Base-by-base conservation (phyloP, 2,329 filamentous ascomycete species). In the Ophiostoma quercus region DNA sequence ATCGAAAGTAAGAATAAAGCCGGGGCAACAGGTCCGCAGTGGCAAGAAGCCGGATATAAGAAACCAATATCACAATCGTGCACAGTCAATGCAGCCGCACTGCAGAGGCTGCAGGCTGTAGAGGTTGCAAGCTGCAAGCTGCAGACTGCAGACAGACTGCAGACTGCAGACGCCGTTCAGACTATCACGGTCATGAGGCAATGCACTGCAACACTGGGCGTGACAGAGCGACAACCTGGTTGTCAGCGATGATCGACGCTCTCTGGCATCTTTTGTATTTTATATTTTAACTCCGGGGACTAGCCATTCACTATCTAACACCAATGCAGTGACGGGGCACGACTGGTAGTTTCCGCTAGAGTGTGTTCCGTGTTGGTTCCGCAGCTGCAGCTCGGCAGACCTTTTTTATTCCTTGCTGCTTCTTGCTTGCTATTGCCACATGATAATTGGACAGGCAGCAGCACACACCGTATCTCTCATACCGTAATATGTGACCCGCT, bases 21-120 rank as follows among this genome's bases (percentile, higher is more conserved):
- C 57, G 57, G 57, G 57, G 25, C 57, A 62, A 32, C 57, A 62
- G 22, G 57, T 62, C 57, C 57, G 57, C 25, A 16, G 57, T 19
- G 25, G 54, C 54, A 29, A 7, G 57, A 25, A 25, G 51, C 51
- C 51, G 51, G 51, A 62, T 34, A 62, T 57, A 25, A 22, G n/a
- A 57, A 57, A 14, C 9, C 62, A 65, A 65, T 65, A 37, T 37
- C 34, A 65, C 16, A 37, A n/a, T 16, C 29, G 60, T 7, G n/a
- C 62, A 65, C 16, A n/a, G 11, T 37, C 34, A 22, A 19, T 65
- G 34, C 62, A 39, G 60, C 34, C 5, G 34, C 8, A 12, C 6
- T 29, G 16, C 16, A 25, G 8, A 22, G 54, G 22, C 39, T 41
- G 39, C 62, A 39, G 60, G 29, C 16, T 29, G 32, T 16, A 25